Evolutionary conservation across 176 grass and related monocot species (phyloP), one percentile per base, ranked within the genome.

Genomic region (Hyparrhenia diplandra): DNA sequence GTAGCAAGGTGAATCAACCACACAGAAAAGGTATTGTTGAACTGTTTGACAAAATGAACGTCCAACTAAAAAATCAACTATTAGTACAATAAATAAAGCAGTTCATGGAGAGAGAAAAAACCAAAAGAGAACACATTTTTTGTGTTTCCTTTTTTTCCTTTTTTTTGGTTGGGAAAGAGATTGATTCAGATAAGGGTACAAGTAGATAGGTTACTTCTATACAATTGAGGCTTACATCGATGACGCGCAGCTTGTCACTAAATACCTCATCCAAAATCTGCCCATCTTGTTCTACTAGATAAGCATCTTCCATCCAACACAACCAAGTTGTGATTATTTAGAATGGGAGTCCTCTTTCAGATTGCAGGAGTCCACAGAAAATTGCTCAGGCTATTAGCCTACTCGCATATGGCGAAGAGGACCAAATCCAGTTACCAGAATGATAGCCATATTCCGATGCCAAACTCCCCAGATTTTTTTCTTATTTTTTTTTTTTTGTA

Each of bases 221-320:
- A 86, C 84, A 90, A 5, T 79, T 57, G 36, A 74, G 55, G 83
- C 73, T 78, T 83, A 83, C 79, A 90, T 74, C 11, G 24, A 62
- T 24, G 31, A 39, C 23, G n/a, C 45, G 8, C 82, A 46, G 36
- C 57, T 60, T 43, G 32, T 40, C 20, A 6, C 45, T 30, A 83
- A 67, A 73, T 34, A 68, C 67, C 67, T 68, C 78, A 39, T 24
- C 45, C 18, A 13, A 35, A 72, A 90, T 42, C 74, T 52, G 47
- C 39, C 40, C 78, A 64, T 66, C 62, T 79, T 23, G 52, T 20
- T 52, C 49, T 40, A 46, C 57, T 72, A 27, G 17, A 57, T 23
- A 23, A 57, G 52, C 20, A 57, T 57, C 52, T 57, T 21, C 67
- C 45, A 80, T 78, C 18, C 66, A 45, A 72, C 35, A 29, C 73